Evolutionary conservation across 257 asterid species (phyloP).

Genomic region (Schizonepeta tenuifolia): DNA sequence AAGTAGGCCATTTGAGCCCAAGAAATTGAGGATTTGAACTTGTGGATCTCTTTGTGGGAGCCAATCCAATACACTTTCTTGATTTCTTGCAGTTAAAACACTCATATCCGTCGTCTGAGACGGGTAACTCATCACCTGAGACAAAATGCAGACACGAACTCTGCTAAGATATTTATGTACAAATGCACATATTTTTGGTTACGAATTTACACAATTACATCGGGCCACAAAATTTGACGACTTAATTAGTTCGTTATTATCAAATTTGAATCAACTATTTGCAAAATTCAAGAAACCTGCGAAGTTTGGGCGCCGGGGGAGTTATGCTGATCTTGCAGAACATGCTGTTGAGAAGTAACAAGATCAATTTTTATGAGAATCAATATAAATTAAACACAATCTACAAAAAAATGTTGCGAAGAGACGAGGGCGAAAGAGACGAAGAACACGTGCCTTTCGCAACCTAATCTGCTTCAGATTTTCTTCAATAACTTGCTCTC

Average conservation of each 20-base stretch:
- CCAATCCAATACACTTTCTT: conserved; percentile 60
- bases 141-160: conserved; percentile 1
- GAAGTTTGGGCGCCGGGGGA: conserved; percentile 53
- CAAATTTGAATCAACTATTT: neutral
- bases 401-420: too few relatives aligned
- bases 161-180: neutral
- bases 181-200: neutral
- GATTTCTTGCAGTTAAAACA: conserved; percentile 45
- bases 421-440: neutral
- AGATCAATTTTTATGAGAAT: neutral
- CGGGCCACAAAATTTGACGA: neutral
- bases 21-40: conserved; percentile 68
- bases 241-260: neutral
- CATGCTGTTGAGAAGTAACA: conserved; percentile 43
- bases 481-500: conserved; percentile 76
- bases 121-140: conserved; percentile 59
- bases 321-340: conserved; percentile 57
- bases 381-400: neutral
- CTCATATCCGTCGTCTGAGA: conserved; percentile 41
- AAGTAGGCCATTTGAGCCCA: conserved; percentile 70
- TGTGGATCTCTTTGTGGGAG: conserved; percentile 74
- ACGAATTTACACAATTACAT: neutral
- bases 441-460: conserved; percentile 55
- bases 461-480: conserved; percentile 65
- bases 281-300: conserved; percentile 41